Conservation (phyloP, 495 filamentous ascomycete genomes). For the Penicillium salamii region DNA sequence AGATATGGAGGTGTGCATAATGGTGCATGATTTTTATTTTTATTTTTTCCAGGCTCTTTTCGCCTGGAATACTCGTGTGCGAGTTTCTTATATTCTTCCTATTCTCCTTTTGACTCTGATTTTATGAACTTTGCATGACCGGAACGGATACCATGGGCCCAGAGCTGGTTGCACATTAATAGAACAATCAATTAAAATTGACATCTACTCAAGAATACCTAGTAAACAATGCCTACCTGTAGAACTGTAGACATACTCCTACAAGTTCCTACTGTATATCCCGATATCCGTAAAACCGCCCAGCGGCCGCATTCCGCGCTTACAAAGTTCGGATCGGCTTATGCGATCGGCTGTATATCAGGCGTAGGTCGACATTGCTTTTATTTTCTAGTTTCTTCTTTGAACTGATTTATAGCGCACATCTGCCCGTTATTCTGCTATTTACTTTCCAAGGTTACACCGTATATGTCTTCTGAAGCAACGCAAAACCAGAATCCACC, state of each 20-base stretch:
- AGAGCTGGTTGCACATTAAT: conserved; percentile 1
- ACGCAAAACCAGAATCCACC: conserved; percentile 1
- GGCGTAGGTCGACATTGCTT: neutral
- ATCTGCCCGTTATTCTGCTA: no score
- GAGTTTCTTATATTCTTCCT: neutral
- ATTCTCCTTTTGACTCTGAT: neutral
- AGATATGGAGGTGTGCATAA: neutral
- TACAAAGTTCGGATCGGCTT: conserved; percentile 21
- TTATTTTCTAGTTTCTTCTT: neutral
- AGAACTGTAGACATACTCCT: no score
- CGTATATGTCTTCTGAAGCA: conserved; percentile 27
- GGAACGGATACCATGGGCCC: neutral
- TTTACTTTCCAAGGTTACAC: neutral
- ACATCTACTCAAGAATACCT: no score
- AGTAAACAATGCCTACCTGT: no score
- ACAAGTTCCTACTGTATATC: no score
- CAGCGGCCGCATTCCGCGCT: conserved; percentile 30
- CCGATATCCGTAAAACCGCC: conserved; percentile 10
- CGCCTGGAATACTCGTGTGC: no score
- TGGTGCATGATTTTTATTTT: conserved; percentile 14
- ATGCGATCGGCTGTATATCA: conserved; percentile 14
- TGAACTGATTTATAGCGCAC: neutral
- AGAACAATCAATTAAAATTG: conserved; percentile 1
- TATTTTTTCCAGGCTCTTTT: conserved; percentile 1
- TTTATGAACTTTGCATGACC: conserved; percentile 4